Percentiles rank a stretch among this genome's conserved stretches.
Conservation (phyloP, 2,329 filamentous ascomycete species). For the Diaporthe eres region DNA sequence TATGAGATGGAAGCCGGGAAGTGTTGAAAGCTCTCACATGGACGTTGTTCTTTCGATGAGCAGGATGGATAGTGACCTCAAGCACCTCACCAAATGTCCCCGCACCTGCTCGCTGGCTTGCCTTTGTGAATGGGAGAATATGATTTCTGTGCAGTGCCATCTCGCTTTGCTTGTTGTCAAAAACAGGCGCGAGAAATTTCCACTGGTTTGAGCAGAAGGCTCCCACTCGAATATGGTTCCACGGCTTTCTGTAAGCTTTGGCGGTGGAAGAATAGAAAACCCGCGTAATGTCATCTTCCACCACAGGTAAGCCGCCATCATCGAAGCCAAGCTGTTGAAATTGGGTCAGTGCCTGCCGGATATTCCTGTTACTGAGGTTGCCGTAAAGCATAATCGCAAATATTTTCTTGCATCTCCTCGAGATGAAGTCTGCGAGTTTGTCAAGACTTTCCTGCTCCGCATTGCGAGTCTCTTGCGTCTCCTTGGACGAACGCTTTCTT, state of each 20-base stretch:
- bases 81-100: constrained; percentile 16
- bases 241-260: not conserved
- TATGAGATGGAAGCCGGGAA: no score
- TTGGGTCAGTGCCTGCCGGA: not conserved
- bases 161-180: accelerated
- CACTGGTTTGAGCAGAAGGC: not conserved
- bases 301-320: not conserved
- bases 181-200: not conserved
- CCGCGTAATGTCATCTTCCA: not conserved
- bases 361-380: not conserved
- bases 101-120: accelerated
- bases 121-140: not conserved
- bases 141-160: not conserved
- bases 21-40: not conserved
- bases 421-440: not conserved
- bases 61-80: not conserved
- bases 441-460: not conserved
- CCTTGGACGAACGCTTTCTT: not conserved
- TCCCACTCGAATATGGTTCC: not conserved
- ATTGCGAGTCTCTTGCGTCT: not conserved
- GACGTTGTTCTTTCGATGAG: not conserved
- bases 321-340: not conserved
- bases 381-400: not conserved
- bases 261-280: not conserved
- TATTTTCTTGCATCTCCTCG: not conserved